Conservation (phyloP, 2,329 filamentous ascomycete species). For the Bipolaris bicolor region DNA sequence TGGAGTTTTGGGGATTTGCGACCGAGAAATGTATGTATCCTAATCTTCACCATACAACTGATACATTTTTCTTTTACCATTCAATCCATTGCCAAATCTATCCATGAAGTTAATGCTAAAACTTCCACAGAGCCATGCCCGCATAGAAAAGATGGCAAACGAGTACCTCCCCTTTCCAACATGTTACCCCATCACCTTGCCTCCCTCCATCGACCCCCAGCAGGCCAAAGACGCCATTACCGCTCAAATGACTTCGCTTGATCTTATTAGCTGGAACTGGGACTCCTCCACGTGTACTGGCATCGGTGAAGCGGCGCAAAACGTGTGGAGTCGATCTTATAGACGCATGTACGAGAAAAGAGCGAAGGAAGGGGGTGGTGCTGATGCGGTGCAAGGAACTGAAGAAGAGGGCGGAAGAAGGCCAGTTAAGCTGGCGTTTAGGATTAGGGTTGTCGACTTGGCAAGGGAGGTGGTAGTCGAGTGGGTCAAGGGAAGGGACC, state of each 20-base stretch:
- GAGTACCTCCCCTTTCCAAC: slow-evolving; percentile 61
- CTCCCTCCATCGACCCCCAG: slow-evolving; percentile 35
- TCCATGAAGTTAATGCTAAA: too few species aligned
- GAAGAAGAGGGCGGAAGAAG: slow-evolving; percentile 16
- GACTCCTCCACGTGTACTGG: slow-evolving; percentile 60
- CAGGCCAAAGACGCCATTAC: slow-evolving; percentile 50
- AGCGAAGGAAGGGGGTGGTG: slow-evolving; percentile 23
- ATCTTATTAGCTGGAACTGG: slow-evolving; percentile 72
- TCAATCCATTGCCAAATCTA: too few species aligned
- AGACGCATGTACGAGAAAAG: slow-evolving; percentile 62
- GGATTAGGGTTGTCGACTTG: slow-evolving; percentile 44
- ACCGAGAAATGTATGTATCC: slow-evolving; percentile 59
- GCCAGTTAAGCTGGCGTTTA: slow-evolving; percentile 49
- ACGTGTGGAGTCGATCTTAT: slow-evolving; percentile 80
- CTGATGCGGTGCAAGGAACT: slow-evolving; percentile 33
- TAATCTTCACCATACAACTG: too few species aligned
- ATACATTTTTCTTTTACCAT: not conserved
- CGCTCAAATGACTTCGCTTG: slow-evolving; percentile 60
- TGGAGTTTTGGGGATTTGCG: slow-evolving; percentile 81
- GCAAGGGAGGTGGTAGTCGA: slow-evolving; percentile 56
- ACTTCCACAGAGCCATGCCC: slow-evolving; percentile 28
- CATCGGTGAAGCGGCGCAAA: slow-evolving; percentile 67
- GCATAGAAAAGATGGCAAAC: slow-evolving; percentile 53
- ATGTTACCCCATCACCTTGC: slow-evolving; percentile 53
- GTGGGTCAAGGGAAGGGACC: slow-evolving; percentile 78